Evolutionary conservation across 495 filamentous ascomycete species (phyloP).

Genomic region (Penicillium mononematosum): DNA sequence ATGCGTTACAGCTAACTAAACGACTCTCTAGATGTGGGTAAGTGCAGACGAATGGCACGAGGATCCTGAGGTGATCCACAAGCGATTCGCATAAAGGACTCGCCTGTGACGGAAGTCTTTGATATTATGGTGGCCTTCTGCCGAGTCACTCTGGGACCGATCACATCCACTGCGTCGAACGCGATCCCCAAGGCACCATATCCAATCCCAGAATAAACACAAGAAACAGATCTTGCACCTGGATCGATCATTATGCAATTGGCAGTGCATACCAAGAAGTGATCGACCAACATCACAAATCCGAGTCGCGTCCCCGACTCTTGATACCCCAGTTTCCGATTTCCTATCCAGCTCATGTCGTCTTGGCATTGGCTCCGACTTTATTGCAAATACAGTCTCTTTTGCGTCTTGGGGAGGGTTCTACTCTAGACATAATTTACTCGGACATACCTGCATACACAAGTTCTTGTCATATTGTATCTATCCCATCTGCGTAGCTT

Average conservation of each 20-base stretch:
- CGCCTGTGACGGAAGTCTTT: not conserved
- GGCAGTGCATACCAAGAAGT: conserved; percentile 15
- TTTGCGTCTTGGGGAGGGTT: conserved; percentile 8
- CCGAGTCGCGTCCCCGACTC: conserved; percentile 31
- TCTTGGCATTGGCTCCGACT: conserved; percentile 14
- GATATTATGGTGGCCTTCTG: not conserved
- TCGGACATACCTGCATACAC: conserved; percentile 6
- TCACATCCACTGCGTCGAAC: not conserved
- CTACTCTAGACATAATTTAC: conserved; percentile 7
- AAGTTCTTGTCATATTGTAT: not conserved
- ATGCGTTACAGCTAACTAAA: conserved; percentile 14
- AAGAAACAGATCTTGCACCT: conserved; percentile 5
- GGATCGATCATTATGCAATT: conserved; percentile 2
- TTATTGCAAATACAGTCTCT: conserved; percentile 17
- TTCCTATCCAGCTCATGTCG: conserved; percentile 15
- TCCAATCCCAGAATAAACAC: not conserved
- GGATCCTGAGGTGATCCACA: conserved; percentile 97
- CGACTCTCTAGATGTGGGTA: conserved; percentile 86
- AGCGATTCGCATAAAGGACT: conserved; percentile 74
- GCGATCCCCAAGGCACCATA: not conserved
- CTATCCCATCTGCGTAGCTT: not conserved
- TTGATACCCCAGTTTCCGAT: conserved; percentile 41
- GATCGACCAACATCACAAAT: conserved; percentile 21
- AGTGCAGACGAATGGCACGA: conserved; percentile 99
- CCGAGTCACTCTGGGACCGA: not conserved